phyloP scores from a whole-genome alignment of 1,139 yeast species.

The Hyphopichia buzzinii region DNA sequence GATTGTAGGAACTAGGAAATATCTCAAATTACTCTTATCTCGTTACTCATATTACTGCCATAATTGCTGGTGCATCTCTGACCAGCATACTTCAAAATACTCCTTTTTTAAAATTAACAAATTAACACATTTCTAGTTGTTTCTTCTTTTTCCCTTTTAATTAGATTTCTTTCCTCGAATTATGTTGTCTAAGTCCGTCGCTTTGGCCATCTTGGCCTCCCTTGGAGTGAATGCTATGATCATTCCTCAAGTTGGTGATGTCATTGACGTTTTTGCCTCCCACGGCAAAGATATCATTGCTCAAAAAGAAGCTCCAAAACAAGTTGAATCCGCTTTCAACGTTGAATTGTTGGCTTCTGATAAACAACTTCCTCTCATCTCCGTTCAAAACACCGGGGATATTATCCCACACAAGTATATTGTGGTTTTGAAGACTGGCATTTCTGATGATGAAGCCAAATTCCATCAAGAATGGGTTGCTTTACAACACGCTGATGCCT shows the following conservation, averaged over 20 bases:
- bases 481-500: conserved; percentile 40
- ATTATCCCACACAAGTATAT: conserved; percentile 76
- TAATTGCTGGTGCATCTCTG: too few species aligned
- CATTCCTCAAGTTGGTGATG: conserved; percentile 52
- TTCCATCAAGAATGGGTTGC: conserved; percentile 68
- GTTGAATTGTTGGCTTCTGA: conserved; percentile 16
- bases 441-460: conserved; percentile 47
- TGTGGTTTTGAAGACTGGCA: conserved; percentile 63
- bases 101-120: too few species aligned
- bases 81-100: too few species aligned
- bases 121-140: too few species aligned
- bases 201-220: conserved; percentile 54
- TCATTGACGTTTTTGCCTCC: conserved; percentile 38
- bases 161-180: too few species aligned
- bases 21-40: too few species aligned
- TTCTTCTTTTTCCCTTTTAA: too few species aligned
- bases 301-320: conserved; percentile 4
- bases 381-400: conserved; percentile 42
- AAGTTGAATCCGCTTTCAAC: conserved; percentile 5
- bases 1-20: too few species aligned
- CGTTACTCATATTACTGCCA: too few species aligned
- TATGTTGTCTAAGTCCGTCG: conserved; percentile 50
- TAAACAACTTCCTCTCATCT: conserved; percentile 41
- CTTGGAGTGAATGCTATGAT: conserved; percentile 64
- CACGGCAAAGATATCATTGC: conserved; percentile 10